Evolutionary conservation across 108 stramenopile species (phyloP), one percentile per base, ranked within the genome.

Genomic region (Cyclotella kingstonii): DNA sequence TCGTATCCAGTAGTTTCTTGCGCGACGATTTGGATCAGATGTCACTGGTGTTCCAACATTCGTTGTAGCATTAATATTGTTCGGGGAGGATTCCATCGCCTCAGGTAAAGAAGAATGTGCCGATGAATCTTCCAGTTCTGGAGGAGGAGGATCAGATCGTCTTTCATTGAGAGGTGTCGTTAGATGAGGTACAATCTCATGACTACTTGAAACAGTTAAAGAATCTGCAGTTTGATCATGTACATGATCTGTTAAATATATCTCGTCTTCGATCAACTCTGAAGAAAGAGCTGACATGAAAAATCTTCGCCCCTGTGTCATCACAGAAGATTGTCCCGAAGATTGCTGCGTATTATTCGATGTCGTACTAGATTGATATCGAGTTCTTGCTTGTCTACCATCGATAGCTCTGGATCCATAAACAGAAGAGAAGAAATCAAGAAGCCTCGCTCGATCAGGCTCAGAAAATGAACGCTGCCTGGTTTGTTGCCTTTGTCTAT

Each of bases 1-100:
- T 53, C 45, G 78, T 4, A 84, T 63, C 83, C 83, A 87, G 38
- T 80, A 65, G 15, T 17, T 62, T 47, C 82, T 63, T 28, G 85
- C 85, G 30, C 58, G 41, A 33, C 81, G 63, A 39, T 75, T 57
- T 14, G 79, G 74, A 60, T 85, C 83, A 45, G 51, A 22, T 6
- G 15, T 46, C 31, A 2, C 40, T 30, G 29, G 49, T 5, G 44
- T 34, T 27, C 44, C 44, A 15, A 5, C n/a, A 5, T 9, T 10
- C 9, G 44, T 15, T 15, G 26, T 3, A 21, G 46, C 44, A 14
- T 27, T 27, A 41, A 35, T 27, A 11, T 14, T 38, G 41, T 51
- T 36, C 25, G 45, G n/a, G 18, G 68, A 44, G 9, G 47, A 27
- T 25, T 59, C 54, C 14, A 64, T 5, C 9, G 15, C 30, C 12